A percentile compares a stretch with the other conserved stretches of the same genome.
phyloP scores from a whole-genome alignment of 2,329 filamentous ascomycete species.

The Ceratocystis huliohia region DNA sequence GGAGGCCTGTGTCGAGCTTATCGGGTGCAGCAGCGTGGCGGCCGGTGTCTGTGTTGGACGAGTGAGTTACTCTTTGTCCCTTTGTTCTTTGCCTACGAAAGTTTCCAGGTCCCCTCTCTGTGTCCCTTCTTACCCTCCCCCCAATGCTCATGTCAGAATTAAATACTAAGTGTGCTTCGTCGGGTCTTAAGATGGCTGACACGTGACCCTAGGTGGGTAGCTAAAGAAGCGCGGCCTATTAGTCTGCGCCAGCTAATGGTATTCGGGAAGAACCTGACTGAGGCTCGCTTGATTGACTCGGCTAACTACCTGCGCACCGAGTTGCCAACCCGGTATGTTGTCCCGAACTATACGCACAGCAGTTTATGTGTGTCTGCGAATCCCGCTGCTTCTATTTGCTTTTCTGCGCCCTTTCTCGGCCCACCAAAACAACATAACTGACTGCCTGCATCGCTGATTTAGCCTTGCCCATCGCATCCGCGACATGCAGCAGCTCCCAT shows the following conservation, averaged over 20 bases:
- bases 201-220: conserved; percentile 60
- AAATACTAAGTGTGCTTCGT: neutral
- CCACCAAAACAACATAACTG: neutral
- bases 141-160: neutral
- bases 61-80: conserved; percentile 35
- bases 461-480: conserved; percentile 87
- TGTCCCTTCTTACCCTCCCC: neutral
- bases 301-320: conserved; percentile 97
- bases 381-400: neutral
- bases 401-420: too few species aligned
- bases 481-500: conserved; percentile 93
- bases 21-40: conserved; percentile 40
- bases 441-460: conserved; percentile 5
- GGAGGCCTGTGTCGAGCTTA: neutral
- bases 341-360: neutral
- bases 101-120: conserved; percentile 11
- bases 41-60: conserved; percentile 50
- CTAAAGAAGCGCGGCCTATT: conserved; percentile 84
- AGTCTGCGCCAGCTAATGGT: conserved; percentile 93
- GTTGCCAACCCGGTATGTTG: conserved; percentile 61
- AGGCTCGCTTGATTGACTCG: conserved; percentile 77
- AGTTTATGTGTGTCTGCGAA: neutral
- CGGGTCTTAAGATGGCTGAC: conserved; percentile 22
- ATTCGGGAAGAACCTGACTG: conserved; percentile 86
- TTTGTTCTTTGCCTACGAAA: neutral